phyloP scores from a whole-genome alignment of 169 alveolate genomes.

The Plasmodium gaboni region DNA sequence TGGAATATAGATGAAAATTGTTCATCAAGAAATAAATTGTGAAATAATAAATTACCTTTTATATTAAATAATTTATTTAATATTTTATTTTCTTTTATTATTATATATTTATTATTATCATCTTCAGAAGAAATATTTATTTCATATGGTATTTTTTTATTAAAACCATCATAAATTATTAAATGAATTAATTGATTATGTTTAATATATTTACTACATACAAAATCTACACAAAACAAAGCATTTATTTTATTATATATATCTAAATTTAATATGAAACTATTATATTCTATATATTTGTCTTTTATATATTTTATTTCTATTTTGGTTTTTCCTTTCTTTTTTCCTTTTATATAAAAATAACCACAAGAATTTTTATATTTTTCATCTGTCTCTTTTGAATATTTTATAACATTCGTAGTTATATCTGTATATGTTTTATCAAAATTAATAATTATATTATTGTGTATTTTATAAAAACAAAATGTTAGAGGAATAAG shows the following conservation, averaged over 20 bases:
- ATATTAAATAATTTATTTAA: background rate
- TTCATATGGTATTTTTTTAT: constrained; percentile 1
- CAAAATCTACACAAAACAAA: constrained; percentile 62
- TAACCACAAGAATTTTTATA: constrained; percentile 26
- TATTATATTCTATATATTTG: background rate
- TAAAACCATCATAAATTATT: constrained; percentile 52
- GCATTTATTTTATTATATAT: constrained; percentile 36
- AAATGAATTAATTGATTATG: constrained; percentile 14
- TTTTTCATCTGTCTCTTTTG: background rate
- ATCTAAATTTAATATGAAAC: background rate
- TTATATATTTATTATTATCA: background rate
- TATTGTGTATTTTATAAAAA: constrained; percentile 10
- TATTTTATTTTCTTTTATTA: constrained; percentile 16
- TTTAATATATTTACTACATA: constrained; percentile 61
- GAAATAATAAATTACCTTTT: background rate
- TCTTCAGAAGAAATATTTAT: constrained; percentile 13
- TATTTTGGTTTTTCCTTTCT: background rate
- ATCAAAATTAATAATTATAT: constrained; percentile 15
- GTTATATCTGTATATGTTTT: background rate
- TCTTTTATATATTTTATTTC: constrained; percentile 19
- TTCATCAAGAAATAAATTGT: constrained; percentile 7
- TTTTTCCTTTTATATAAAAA: constrained; percentile 33
- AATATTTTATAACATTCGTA: background rate
- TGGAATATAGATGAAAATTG: constrained; percentile 4
- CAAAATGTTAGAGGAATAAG: constrained; percentile 15